Evolutionary conservation across 352 stramenopile genomes (phyloP), one percentile per base, ranked within the genome.

Genomic region (Globisporangium alternatum): DNA sequence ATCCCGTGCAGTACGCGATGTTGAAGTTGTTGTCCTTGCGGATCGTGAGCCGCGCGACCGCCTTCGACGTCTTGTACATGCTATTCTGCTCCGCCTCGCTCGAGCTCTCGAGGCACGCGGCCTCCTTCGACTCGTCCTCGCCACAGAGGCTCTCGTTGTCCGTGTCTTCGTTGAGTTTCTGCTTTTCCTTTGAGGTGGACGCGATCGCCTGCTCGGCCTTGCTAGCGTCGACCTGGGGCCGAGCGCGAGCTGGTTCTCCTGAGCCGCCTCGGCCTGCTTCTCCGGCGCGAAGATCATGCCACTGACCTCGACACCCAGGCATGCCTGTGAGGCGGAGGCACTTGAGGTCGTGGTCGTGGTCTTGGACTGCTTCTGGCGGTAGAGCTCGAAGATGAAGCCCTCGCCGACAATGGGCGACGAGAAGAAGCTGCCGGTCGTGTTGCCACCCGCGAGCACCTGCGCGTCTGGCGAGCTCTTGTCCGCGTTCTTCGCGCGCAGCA

Each of bases 1-100:
- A n/a, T n/a, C 82, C 85, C 25, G 85, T 91, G 67, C 85, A 93
- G 59, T 75, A 93, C 9, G 80, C 80, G 25, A 84, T 66, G 53
- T 75, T 66, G 68, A 89, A 75, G 30, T 72, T 77, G 49, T 81
- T 86, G 57, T 88, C 68, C 53, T 88, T 88, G 63, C 77, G 71
- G 47, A 90, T 91, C 28, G 74, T 84, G 19, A 93, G 70, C 8
- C 84, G 79, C 28, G 77, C 84, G 19, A 93, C 82, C 8, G 74
- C 58, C 10, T 72, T 62, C 2, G 84, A 89, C 12, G 68, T 74
- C 0, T 61, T 60, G 43, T 81, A 75, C 77, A 89, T 89, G 13
- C 69, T 49, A 10, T 60, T 54, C 22, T 69, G 60, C 9, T 52
- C 63, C 0, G 64, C 39, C 48, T 74, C 75, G 0, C 60, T 75